phyloP scores from a whole-genome alignment of 495 filamentous ascomycete genomes.

The Aspergillus haitiensis region DNA sequence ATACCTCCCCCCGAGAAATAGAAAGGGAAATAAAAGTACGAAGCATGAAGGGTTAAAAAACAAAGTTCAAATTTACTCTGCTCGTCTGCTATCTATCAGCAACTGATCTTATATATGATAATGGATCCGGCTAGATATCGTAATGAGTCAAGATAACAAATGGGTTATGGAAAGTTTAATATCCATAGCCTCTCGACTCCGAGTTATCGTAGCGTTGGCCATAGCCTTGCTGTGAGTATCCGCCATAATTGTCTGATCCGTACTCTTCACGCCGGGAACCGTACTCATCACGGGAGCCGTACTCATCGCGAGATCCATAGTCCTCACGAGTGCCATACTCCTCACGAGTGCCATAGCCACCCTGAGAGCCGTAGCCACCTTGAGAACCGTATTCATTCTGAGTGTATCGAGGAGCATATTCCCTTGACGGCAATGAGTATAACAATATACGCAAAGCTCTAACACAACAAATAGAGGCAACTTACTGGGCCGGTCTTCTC shows the following conservation, averaged over 20 bases:
- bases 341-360: background rate
- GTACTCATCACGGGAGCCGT: slow-evolving; percentile 4
- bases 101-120: slow-evolving; percentile 1
- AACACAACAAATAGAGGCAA: background rate
- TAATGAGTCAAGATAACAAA: background rate
- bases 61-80: background rate
- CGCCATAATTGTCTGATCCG: slow-evolving; percentile 10
- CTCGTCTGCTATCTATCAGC: background rate
- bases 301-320: slow-evolving; percentile 5
- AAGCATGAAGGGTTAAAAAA: background rate
- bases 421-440: slow-evolving; percentile 11
- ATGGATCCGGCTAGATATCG: background rate
- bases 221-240: slow-evolving; percentile 13
- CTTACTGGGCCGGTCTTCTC: slow-evolving; percentile 16
- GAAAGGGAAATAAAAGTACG: background rate
- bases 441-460: background rate
- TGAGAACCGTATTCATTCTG: slow-evolving; percentile 1
- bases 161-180: slow-evolving; percentile 6
- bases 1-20: background rate
- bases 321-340: slow-evolving; percentile 4
- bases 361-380: background rate
- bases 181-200: slow-evolving; percentile 20
- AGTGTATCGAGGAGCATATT: slow-evolving; percentile 8
- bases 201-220: slow-evolving; percentile 15
- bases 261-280: slow-evolving; percentile 3